These are phyloP conservation scores for Metroxylon sagu DNA, from an alignment of 176 grass and related monocot genomes.

Conservation along the genomic window DNA sequence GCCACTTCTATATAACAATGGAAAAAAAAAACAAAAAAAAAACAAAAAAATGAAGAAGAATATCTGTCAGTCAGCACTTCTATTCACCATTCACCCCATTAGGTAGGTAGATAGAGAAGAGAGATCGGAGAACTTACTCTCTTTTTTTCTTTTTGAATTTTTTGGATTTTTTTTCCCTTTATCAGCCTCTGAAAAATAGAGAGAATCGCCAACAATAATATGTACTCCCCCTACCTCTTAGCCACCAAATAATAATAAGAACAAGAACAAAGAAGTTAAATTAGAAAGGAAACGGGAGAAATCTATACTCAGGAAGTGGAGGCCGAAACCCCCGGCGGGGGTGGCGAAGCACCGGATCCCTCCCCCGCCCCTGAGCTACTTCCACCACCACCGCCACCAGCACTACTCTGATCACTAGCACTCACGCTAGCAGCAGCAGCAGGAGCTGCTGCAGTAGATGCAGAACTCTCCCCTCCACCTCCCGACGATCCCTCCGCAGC, in stretches of 20 bases:
- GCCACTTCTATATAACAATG: too few relatives aligned
- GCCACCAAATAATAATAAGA: not conserved
- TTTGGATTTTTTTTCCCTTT: not conserved
- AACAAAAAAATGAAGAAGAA: too few relatives aligned
- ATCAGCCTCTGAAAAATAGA: not conserved
- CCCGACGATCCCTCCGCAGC: not conserved
- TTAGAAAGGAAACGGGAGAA: not conserved
- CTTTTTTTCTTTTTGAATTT: not conserved
- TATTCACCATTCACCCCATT: too few relatives aligned
- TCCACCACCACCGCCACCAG: not conserved
- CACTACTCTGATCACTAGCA: not conserved
- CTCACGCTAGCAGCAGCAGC: not conserved
- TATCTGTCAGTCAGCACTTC: too few relatives aligned
- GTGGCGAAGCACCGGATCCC: not conserved
- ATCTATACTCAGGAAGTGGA: constrained; percentile 2
- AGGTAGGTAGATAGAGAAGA: not conserved
- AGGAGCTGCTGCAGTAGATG: not conserved
- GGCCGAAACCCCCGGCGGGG: not conserved
- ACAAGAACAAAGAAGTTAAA: not conserved
- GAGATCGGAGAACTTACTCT: not conserved
- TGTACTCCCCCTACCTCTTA: not conserved
- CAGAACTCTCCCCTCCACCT: not conserved
- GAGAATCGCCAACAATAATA: constrained; percentile 4
- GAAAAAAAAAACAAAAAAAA: too few relatives aligned
- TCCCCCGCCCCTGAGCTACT: not conserved